Conservation (phyloP, 2,329 filamentous ascomycete species). For the Fusarium succisae region DNA sequence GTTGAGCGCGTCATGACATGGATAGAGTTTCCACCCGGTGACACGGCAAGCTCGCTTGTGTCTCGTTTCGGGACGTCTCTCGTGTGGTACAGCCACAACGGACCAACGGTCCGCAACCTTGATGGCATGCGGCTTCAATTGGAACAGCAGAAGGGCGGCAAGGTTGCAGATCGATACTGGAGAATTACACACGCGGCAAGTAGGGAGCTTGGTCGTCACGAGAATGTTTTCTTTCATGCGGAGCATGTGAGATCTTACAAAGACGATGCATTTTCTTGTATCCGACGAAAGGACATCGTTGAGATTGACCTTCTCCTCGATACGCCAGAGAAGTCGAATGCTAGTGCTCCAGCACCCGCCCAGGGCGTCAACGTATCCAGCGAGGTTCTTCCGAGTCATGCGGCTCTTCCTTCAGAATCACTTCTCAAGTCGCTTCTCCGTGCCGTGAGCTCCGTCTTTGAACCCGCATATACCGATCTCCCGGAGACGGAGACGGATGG, state of each 20-base stretch:
- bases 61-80: conserved; percentile 48
- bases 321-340: conserved; percentile 38
- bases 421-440: conserved; percentile 59
- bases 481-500: conserved; percentile 43
- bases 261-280: conserved; percentile 84
- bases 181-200: conserved; percentile 84
- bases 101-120: conserved; percentile 60
- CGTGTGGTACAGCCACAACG: conserved; percentile 47
- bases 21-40: conserved; percentile 68
- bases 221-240: conserved; percentile 82
- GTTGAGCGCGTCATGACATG: conserved; percentile 74
- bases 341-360: conserved; percentile 30
- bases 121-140: conserved; percentile 72
- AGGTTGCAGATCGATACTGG: conserved; percentile 60
- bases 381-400: conserved; percentile 5
- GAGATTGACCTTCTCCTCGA: conserved; percentile 72
- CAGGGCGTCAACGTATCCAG: conserved; percentile 30
- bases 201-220: conserved; percentile 83
- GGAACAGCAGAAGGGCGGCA: conserved; percentile 66
- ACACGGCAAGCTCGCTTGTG: conserved; percentile 47
- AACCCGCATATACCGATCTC: conserved; percentile 45
- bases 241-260: conserved; percentile 79
- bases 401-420: conserved; percentile 47
- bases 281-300: conserved; percentile 76
- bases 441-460: conserved; percentile 57